These are phyloP conservation scores for Pichia manshurica DNA, from an alignment of 805 yeast genomes.

Conservation along the genomic window DNA sequence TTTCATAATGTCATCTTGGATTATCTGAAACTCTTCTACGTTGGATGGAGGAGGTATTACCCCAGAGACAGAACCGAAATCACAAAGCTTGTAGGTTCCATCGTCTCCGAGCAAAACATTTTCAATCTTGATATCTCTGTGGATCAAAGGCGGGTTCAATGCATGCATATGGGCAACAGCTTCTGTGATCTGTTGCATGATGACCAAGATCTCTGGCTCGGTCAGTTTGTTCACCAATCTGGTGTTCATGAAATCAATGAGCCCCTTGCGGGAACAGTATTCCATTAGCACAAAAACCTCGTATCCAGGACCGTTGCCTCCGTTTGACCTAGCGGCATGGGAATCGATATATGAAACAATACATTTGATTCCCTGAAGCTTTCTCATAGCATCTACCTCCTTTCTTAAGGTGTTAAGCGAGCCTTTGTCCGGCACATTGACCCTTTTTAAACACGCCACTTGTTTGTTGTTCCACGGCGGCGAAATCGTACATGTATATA, in stretches of 20 bases:
- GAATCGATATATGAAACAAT: slow-evolving; percentile 72
- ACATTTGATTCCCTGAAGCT: slow-evolving; percentile 47
- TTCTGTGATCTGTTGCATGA: slow-evolving; percentile 62
- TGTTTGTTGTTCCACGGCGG: slow-evolving; percentile 37
- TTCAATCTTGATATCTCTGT: slow-evolving; percentile 78
- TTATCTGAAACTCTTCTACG: slow-evolving; percentile 50
- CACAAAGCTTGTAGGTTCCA: slow-evolving; percentile 65
- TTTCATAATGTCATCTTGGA: slow-evolving; percentile 65
- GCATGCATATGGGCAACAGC: slow-evolving; percentile 80
- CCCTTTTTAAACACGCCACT: slow-evolving; percentile 66
- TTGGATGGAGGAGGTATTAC: slow-evolving; percentile 57
- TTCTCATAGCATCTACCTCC: slow-evolving; percentile 78
- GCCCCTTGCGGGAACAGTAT: slow-evolving; percentile 66
- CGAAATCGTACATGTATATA: slow-evolving; percentile 55
- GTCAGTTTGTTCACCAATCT: slow-evolving; percentile 59
- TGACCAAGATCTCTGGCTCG: slow-evolving; percentile 61
- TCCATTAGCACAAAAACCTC: slow-evolving; percentile 81
- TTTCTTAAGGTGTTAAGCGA: slow-evolving; percentile 61
- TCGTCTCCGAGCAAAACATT: slow-evolving; percentile 61
- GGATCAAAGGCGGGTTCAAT: slow-evolving; percentile 45
- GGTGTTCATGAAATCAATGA: slow-evolving; percentile 76
- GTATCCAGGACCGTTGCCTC: slow-evolving; percentile 39
- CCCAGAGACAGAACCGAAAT: slow-evolving; percentile 75
- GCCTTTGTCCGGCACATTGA: slow-evolving; percentile 62
- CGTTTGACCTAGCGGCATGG: slow-evolving; percentile 54